Percentiles rank a stretch among this genome's conserved stretches.
These are phyloP conservation scores for Neurospora sp. DNA, from an alignment of 495 filamentous ascomycete species.

Conservation along the genomic window DNA sequence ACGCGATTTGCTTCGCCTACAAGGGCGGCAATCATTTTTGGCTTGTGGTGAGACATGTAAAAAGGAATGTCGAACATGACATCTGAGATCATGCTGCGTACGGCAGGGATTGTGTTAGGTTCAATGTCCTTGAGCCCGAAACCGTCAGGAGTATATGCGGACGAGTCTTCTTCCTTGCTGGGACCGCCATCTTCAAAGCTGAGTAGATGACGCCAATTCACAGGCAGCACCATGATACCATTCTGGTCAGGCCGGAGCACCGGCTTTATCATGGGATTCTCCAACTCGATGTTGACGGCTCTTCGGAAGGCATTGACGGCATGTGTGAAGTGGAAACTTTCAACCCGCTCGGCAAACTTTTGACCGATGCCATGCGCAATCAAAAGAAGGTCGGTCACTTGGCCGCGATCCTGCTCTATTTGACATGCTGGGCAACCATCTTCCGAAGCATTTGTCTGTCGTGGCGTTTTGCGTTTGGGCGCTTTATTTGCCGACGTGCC, in stretches of 20 bases:
- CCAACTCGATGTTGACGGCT: conserved; percentile 74
- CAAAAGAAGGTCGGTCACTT: conserved; percentile 77
- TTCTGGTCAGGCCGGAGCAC: conserved; percentile 58
- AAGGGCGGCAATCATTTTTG: conserved; percentile 85
- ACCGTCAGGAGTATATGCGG: conserved; percentile 41
- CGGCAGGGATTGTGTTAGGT: conserved; percentile 76
- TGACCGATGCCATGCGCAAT: conserved; percentile 95
- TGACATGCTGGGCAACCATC: conserved; percentile 37
- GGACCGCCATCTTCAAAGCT: conserved; percentile 70
- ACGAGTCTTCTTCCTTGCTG: conserved; percentile 36
- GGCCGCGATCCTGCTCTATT: conserved; percentile 53
- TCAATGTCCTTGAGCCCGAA: conserved; percentile 86
- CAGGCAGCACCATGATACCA: conserved; percentile 47
- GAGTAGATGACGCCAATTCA: conserved; percentile 83
- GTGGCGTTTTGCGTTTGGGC: conserved; percentile 19
- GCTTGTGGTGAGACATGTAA: conserved; percentile 91
- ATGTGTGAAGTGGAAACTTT: conserved; percentile 95
- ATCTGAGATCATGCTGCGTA: conserved; percentile 84
- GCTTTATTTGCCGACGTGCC: conserved; percentile 30
- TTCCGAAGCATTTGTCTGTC: neutral
- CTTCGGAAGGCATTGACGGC: conserved; percentile 87
- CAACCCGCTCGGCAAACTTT: conserved; percentile 89
- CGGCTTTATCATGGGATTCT: conserved; percentile 58
- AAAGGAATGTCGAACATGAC: conserved; percentile 97
- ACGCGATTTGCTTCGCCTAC: conserved; percentile 89